Percentiles rank a stretch among this genome's conserved stretches.
phyloP scores from a whole-genome alignment of 108 stramenopile genomes.

The Pseudonitzschia pungens region DNA sequence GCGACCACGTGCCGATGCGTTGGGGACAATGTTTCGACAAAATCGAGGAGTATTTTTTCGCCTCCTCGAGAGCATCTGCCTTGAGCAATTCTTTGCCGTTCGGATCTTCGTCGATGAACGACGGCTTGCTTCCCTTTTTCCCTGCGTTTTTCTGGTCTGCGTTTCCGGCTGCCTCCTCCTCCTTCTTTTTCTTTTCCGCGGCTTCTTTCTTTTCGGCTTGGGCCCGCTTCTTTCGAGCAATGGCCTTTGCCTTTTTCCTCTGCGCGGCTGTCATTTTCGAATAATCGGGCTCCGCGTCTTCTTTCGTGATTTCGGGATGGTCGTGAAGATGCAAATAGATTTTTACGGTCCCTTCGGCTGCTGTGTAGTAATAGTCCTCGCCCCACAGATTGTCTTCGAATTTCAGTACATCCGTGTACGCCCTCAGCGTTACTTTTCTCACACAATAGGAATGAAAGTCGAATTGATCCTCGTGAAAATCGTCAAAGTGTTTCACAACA shows the following conservation, averaged over 20 bases:
- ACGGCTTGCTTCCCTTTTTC: constrained; percentile 46
- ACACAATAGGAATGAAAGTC: constrained; percentile 98
- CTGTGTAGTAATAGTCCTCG: constrained; percentile 76
- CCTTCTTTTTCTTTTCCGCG: constrained; percentile 39
- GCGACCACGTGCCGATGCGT: constrained; percentile 71
- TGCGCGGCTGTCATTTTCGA: constrained; percentile 83
- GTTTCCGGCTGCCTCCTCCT: constrained; percentile 31
- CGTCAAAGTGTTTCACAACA: constrained; percentile 94
- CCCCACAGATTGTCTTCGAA: constrained; percentile 88
- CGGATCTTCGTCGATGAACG: constrained; percentile 85
- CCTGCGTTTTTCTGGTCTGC: constrained; percentile 57
- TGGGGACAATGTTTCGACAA: constrained; percentile 76
- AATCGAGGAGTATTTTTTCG: constrained; percentile 72
- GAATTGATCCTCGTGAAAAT: constrained; percentile 97
- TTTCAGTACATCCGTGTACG: constrained; percentile 88
- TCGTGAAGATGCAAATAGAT: constrained; percentile 80
- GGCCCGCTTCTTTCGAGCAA: constrained; percentile 82
- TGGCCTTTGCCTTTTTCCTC: constrained; percentile 82
- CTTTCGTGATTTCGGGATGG: constrained; percentile 46
- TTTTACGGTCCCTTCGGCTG: constrained; percentile 72
- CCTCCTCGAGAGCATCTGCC: constrained; percentile 80
- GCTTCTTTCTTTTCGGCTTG: constrained; percentile 59
- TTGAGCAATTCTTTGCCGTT: constrained; percentile 79
- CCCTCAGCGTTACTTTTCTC: constrained; percentile 93
- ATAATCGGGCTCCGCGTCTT: constrained; percentile 77